Base-by-base conservation (phyloP, 139 green algal genomes). In the Trebouxia sp. region DNA sequence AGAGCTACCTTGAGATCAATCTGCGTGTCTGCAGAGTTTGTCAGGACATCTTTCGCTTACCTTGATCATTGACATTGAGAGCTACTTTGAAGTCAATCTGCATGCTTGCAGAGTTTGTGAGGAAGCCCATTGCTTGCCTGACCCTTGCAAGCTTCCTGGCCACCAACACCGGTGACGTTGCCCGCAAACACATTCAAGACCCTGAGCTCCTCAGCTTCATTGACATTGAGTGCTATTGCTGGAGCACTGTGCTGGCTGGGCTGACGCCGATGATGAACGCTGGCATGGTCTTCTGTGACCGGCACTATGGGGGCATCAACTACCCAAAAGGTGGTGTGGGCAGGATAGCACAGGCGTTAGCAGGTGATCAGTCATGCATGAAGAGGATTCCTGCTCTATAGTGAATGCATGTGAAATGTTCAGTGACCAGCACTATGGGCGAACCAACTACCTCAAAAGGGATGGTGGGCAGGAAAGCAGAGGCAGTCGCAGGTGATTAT, bases 191-290 rank as follows among this genome's bases (percentile, higher is more conserved):
- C 85, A 98, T 98, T 84, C 94, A 93, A 72, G 95, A 99, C 82
- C 84, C 90, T 11, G 90, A 96, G 86, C 90, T 98, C 65, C 92
- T 99, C 28, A 83, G 78, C 28, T 98, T 98, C 87, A 98, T 99
- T 58, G 96, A 99, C 86, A 91, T 97, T 24, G 96, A 98, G 90
- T 98, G 96, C 93, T 98, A 93, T 87, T 95, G 93, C 82, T 98
- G 95, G 93, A 94, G 87, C 80, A 98, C 95, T 3, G 96, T 99
- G 32, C 45, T 80, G 1, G 95, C 96, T 6, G 82, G 92, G 83
- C 43, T 93, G 32, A 99, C 96, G n/a, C 96, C 96, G 74, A 94
- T 98, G 89, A 98, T 99, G 87, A 98, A 98, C 83, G 88, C 92
- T 5, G 95, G 94, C 76, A 97, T 98, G 94, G 94, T 89, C 20